Evolutionary conservation across 1,284 basidiomycete genomes (phyloP), one percentile per base, ranked within the genome.

Genomic region (Pisolithus thermaeus): DNA sequence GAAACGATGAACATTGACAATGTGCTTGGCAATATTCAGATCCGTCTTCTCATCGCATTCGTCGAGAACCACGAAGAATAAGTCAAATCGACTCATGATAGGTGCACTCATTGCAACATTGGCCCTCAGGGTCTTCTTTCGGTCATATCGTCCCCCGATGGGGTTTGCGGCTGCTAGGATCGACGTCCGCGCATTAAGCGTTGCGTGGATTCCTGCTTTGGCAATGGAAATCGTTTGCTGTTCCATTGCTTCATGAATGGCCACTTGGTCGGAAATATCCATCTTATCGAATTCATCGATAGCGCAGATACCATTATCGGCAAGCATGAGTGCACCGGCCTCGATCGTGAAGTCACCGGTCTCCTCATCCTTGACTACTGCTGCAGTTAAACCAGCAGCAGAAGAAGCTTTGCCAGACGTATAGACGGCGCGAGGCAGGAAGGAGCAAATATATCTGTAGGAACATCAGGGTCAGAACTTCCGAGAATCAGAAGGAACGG

Each of bases 261-360:
- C 97, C 41, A 99, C 94, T 69, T 99, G 97, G 70, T 99, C 97
- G 2, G 92, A 86, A 45, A 98, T 83, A 69, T 99, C 96, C 97
- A 99, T 99, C 75, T 99, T 99, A 81, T 99, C 96, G 68, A 99
- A 99, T 70, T 99, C 97, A 74, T 99, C 97, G 63, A 99, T 99
- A 14, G 96, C 95, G 65, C 97, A 99, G 67, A 99, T 98, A 20
- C 97, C 97, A 61, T 99, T 99, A 75, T 99, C 97, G 7, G 97
- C 97, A 3, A 99, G 81, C 97, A 99, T 99, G 58, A 99, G 80
- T 1, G 97, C 97, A 49, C 94, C 95, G 7, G 96, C 97, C 75
- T 99, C 97, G 64, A 99, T 99, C 0, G 97, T 99, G 73, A 99
- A 99, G 66, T 99, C 97, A 43, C 96, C 96, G 0, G 96, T 96